Evolutionary conservation across 176 grass and related monocot species (phyloP).

Genomic region (Lolium rigidum): DNA sequence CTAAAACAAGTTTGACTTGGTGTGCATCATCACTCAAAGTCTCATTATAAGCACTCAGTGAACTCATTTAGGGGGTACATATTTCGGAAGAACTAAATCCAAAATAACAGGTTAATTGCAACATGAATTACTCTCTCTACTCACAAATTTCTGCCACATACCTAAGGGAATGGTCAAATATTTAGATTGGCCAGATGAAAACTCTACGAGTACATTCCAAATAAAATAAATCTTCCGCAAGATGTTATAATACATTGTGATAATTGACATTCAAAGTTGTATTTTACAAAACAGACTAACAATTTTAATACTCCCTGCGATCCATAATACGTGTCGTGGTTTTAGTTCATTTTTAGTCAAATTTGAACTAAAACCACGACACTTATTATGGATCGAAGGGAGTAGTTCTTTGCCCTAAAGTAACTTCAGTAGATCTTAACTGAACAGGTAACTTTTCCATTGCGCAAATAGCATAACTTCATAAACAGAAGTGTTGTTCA

Average conservation of each 20-base stretch:
- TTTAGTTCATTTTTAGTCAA: too few relatives aligned
- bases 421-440: not conserved
- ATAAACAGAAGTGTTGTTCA: not conserved
- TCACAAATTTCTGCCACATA: conserved; percentile 1
- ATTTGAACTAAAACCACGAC: too few relatives aligned
- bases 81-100: not conserved
- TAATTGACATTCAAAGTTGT: not conserved
- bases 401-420: too few relatives aligned
- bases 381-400: too few relatives aligned
- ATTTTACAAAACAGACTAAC: not conserved
- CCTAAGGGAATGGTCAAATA: conserved; percentile 2
- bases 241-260: not conserved
- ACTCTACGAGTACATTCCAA: not conserved
- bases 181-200: not conserved
- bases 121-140: not conserved
- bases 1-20: not conserved
- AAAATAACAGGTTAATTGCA: not conserved
- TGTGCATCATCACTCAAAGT: not conserved
- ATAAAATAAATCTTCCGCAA: not conserved
- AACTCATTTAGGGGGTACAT: not conserved
- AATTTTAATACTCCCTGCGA: not conserved
- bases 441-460: not conserved
- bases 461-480: not conserved
- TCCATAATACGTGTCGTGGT: too few relatives aligned
- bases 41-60: not conserved